phyloP scores from a whole-genome alignment of 1,284 basidiomycete genomes.

The Boletellus dicymbophilus region DNA sequence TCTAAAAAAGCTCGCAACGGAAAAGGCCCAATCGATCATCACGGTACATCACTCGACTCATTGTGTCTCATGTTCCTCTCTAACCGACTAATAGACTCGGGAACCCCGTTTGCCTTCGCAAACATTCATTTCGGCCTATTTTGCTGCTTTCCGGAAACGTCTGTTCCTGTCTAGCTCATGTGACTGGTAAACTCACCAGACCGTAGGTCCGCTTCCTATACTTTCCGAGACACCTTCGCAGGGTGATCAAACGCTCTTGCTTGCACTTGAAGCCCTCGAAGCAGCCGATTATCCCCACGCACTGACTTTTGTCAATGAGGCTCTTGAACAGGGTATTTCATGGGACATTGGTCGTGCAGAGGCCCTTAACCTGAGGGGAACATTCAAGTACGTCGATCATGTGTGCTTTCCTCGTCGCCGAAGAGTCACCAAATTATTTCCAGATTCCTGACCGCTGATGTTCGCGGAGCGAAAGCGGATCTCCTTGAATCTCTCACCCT shows the following conservation, averaged over 20 bases:
- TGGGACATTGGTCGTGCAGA: slow-evolving; percentile 79
- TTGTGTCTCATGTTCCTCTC: neutral
- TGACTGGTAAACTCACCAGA: slow-evolving; percentile 1
- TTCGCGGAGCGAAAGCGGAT: slow-evolving; percentile 85
- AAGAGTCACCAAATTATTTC: neutral
- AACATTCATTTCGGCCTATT: slow-evolving; percentile 95
- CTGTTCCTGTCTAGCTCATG: slow-evolving; percentile 28
- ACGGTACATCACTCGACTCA: slow-evolving; percentile 39
- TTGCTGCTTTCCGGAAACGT: slow-evolving; percentile 94
- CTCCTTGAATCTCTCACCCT: slow-evolving; percentile 79
- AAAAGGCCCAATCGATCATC: slow-evolving; percentile 76
- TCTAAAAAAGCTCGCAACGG: slow-evolving; percentile 79
- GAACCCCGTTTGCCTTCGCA: slow-evolving; percentile 87
- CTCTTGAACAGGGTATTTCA: slow-evolving; percentile 87
- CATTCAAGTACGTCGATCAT: slow-evolving; percentile 76
- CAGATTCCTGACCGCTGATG: slow-evolving; percentile 88
- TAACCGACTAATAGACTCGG: slow-evolving; percentile 52
- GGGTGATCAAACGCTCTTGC: slow-evolving; percentile 84
- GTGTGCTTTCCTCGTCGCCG: neutral
- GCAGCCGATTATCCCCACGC: slow-evolving; percentile 90
- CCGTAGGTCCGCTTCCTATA: slow-evolving; percentile 63
- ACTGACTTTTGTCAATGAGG: slow-evolving; percentile 80
- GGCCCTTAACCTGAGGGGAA: slow-evolving; percentile 92
- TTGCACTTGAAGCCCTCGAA: slow-evolving; percentile 82
- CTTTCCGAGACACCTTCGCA: slow-evolving; percentile 77